These are phyloP conservation scores for Fusarium duplospermum DNA, from an alignment of 2,329 filamentous ascomycete species.

Conservation along the genomic window DNA sequence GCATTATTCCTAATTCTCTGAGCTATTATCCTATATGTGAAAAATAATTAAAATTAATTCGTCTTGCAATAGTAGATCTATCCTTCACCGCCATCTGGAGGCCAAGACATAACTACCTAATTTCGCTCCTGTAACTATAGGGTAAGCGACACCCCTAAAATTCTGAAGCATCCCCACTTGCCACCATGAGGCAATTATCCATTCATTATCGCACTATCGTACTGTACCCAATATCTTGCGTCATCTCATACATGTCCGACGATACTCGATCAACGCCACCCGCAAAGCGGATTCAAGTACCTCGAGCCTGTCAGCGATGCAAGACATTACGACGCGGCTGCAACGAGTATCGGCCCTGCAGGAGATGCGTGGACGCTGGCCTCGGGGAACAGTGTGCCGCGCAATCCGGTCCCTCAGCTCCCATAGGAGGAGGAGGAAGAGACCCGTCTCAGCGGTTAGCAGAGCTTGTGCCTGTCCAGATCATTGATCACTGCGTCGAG, in stretches of 20 bases:
- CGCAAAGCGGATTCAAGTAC: slow-evolving; percentile 55
- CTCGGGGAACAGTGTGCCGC: slow-evolving; percentile 52
- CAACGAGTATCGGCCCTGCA: slow-evolving; percentile 58
- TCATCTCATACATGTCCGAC: slow-evolving; percentile 4
- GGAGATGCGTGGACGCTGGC: slow-evolving; percentile 56
- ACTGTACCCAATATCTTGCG: background rate
- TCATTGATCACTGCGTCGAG: slow-evolving; percentile 53
- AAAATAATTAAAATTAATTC: background rate
- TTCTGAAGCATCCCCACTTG: background rate
- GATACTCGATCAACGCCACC: slow-evolving; percentile 22
- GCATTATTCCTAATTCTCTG: too few species aligned
- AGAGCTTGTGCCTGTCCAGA: slow-evolving; percentile 48
- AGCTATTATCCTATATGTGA: background rate
- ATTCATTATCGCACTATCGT: background rate
- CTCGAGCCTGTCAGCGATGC: slow-evolving; percentile 57
- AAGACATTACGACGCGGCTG: slow-evolving; percentile 57
- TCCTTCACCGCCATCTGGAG: background rate
- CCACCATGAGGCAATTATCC: background rate
- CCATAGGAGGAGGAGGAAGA: background rate
- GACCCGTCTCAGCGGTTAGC: slow-evolving; percentile 42
- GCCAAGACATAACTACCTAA: background rate
- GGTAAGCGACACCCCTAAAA: background rate
- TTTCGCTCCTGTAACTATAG: background rate
- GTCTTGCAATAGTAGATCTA: background rate
- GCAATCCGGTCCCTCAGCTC: slow-evolving; percentile 17